Conservation (phyloP, 2,329 filamentous ascomycete genomes). For the Ophiocordyceps camponoti-floridani region DNA sequence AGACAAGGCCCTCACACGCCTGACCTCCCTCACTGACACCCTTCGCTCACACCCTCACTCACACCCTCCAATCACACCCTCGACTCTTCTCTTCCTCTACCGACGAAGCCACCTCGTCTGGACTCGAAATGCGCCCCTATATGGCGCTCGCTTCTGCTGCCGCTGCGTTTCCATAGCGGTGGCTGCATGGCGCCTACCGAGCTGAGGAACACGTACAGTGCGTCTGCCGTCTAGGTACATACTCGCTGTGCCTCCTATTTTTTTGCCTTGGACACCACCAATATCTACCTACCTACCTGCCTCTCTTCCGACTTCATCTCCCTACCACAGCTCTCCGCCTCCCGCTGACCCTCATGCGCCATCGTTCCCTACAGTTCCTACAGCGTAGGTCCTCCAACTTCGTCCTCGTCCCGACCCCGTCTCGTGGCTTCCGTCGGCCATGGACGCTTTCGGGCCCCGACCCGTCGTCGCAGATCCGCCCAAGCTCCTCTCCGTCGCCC, state of each 20-base stretch:
- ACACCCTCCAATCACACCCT: too few relatives aligned
- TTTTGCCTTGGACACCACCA: neutral
- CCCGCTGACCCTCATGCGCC: neutral
- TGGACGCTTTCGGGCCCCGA: conserved; percentile 5
- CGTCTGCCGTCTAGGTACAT: neutral
- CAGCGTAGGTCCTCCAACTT: neutral
- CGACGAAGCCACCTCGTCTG: too few relatives aligned
- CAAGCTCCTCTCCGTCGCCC: conserved; percentile 1
- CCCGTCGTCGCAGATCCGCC: neutral
- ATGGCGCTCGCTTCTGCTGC: too few relatives aligned
- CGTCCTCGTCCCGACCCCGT: conserved; percentile 1
- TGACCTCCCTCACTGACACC: too few relatives aligned
- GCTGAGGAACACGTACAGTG: neutral
- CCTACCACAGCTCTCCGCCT: neutral
- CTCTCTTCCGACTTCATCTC: too few relatives aligned
- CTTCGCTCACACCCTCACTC: too few relatives aligned
- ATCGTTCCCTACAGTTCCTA: too few relatives aligned
- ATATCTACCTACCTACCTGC: too few relatives aligned
- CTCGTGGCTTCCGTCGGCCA: conserved; percentile 3
- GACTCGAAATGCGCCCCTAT: too few relatives aligned
- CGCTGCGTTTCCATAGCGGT: neutral
- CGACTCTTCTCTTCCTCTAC: too few relatives aligned
- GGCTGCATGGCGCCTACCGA: neutral
- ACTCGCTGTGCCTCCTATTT: neutral
- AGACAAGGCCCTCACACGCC: too few relatives aligned